A percentile compares a stretch with the other conserved stretches of the same genome.
phyloP scores from a whole-genome alignment of 1,284 basidiomycete species.

The Apiotrichum gracile region DNA sequence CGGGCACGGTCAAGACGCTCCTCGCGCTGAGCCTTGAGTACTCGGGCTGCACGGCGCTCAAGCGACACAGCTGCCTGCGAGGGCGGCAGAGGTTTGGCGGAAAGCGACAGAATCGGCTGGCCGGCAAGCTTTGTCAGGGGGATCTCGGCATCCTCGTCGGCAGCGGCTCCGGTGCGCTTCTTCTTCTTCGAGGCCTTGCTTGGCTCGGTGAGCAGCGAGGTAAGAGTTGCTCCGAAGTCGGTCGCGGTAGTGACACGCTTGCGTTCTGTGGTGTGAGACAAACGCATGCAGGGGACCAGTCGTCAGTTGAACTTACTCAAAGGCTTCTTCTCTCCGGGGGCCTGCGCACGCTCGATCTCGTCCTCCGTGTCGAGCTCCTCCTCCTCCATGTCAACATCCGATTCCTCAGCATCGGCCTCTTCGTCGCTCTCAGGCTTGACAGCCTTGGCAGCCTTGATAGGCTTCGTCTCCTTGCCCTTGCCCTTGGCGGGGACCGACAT shows the following conservation, averaged over 20 bases:
- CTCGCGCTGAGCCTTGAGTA: constrained; percentile 37
- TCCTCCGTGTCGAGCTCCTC: constrained; percentile 17
- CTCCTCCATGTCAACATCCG: constrained; percentile 8
- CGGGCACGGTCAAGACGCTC: constrained; percentile 43
- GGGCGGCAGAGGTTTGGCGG: constrained; percentile 31
- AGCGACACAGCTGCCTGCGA: constrained; percentile 29
- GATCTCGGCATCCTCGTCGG: background rate
- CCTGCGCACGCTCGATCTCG: constrained; percentile 14
- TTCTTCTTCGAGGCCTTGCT: constrained; percentile 18
- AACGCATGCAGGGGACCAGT: background rate
- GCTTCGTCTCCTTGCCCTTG: background rate
- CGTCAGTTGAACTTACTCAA: constrained; percentile 11
- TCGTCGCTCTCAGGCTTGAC: constrained; percentile 2
- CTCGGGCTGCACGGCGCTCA: constrained; percentile 27
- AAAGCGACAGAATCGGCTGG: constrained; percentile 39
- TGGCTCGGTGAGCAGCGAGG: constrained; percentile 40
- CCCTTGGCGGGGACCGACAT: background rate
- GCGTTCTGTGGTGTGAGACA: constrained; percentile 31
- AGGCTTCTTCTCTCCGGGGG: constrained; percentile 11
- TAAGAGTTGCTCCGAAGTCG: constrained; percentile 42
- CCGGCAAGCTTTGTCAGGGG: constrained; percentile 4
- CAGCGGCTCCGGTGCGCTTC: background rate
- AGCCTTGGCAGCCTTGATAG: constrained; percentile 10
- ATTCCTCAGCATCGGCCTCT: constrained; percentile 7
- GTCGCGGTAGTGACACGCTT: constrained; percentile 42